Evolutionary conservation across 805 yeast genomes (phyloP).

Genomic region (Candida wancherniae): DNA sequence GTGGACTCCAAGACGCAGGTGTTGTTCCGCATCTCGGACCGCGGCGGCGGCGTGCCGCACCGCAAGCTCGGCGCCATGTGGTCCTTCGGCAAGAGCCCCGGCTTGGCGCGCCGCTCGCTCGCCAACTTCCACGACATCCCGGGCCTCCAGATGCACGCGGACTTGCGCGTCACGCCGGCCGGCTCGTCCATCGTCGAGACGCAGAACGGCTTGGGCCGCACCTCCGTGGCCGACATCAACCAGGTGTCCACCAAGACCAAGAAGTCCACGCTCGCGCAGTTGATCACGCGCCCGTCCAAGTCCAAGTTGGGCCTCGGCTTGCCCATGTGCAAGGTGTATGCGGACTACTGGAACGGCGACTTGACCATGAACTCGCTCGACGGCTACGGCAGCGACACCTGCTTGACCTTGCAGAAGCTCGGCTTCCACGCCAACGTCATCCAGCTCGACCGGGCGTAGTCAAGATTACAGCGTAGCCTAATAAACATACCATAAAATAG

Average conservation of each 20-base stretch:
- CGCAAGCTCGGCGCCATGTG: conserved; percentile 62
- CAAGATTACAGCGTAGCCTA: too few species aligned
- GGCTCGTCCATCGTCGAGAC: conserved; percentile 34
- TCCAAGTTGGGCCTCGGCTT: conserved; percentile 80
- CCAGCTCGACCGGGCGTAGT: conserved; percentile 67
- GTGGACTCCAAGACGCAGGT: conserved; percentile 63
- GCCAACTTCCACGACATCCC: conserved; percentile 68
- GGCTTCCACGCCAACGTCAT: conserved; percentile 61
- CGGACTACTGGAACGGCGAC: conserved; percentile 96
- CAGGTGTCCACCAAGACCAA: conserved; percentile 26
- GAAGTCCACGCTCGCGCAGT: conserved; percentile 53
- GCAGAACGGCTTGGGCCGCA: conserved; percentile 26
- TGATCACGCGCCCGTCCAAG: conserved; percentile 70
- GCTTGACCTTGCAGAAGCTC: conserved; percentile 69
- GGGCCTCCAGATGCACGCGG: conserved; percentile 47
- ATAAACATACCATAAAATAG: not conserved
- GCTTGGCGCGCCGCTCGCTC: conserved; percentile 52
- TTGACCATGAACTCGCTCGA: conserved; percentile 76
- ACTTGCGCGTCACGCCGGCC: conserved; percentile 36
- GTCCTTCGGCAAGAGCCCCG: conserved; percentile 79
- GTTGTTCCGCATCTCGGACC: conserved; percentile 76
- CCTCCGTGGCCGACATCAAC: conserved; percentile 40
- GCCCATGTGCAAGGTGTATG: conserved; percentile 88
- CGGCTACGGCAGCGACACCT: conserved; percentile 90
- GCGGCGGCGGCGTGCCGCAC: conserved; percentile 79